Base-by-base conservation (phyloP, 73 alveolate species). In the Blepharisma japonicum region DNA sequence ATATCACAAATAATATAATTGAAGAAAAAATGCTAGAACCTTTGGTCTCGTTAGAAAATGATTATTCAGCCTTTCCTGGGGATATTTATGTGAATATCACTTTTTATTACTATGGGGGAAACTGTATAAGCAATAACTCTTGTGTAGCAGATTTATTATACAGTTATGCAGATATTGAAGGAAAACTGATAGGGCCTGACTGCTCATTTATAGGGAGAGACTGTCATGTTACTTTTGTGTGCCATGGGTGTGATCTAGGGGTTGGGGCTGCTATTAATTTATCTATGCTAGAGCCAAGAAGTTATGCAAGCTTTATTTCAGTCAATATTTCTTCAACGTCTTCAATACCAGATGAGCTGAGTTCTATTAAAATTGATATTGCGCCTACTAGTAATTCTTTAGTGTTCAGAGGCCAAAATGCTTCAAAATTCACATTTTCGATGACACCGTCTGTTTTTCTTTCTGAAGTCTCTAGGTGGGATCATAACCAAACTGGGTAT, bases 311-410 rank as follows among this genome's bases (percentile, higher is more conserved):
- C 39, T n/a, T n/a, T 8, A 61, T 61, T 18, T 14, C 39, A 61
- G 47, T 61, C 18, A 61, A 61, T 61, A 61, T 61, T 9, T 14
- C 74, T 0, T 18, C 49, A 8, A 20, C 38, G 18, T 61, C 74
- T 14, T 61, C 74, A 25, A 61, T 61, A 0, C 74, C 74, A 20
- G 47, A n/a, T 25, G 74, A 61, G 23, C 14, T 61, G 5, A 61
- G 74, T 5, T 8, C 47, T 18, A 14, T 61, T 61, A 8, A 18
- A 9, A 61, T 9, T 18, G 11, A 8, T 14, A 14, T 25, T 2
- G 23, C 14, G 5, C 74, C 74, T 25, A 8, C 46, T 14, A 20
- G 50, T 25, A 61, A 0, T 9, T 14, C 14, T 61, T 14, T 14
- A 2, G 50, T 61, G 2, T 61, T 61, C 47, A 14, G 74, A 61